A percentile compares a stretch with the other conserved stretches of the same genome.
These are phyloP conservation scores for Leishmania tropica DNA, from an alignment of 208 protist genomes.

Conservation along the genomic window DNA sequence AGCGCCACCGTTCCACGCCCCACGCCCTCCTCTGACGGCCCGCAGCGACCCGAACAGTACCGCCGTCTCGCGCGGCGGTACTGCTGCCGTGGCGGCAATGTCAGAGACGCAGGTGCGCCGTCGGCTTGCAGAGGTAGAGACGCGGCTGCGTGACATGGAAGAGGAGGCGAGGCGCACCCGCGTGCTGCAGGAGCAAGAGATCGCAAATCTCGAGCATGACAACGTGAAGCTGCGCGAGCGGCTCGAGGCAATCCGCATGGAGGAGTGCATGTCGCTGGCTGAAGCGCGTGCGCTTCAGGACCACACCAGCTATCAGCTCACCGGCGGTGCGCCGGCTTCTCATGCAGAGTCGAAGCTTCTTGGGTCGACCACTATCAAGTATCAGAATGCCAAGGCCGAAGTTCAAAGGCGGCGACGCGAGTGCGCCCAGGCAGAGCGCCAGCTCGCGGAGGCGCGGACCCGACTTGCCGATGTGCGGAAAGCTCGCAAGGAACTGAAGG, in stretches of 20 bases:
- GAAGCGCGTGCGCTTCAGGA: slow-evolving; percentile 23
- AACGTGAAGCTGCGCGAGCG: slow-evolving; percentile 44
- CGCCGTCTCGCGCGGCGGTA: neutral
- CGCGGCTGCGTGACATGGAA: slow-evolving; percentile 74
- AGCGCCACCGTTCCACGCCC: slow-evolving; percentile 6
- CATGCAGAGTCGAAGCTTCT: slow-evolving; percentile 50
- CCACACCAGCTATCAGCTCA: neutral
- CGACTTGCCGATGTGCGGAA: slow-evolving; percentile 37
- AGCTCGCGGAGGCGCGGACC: slow-evolving; percentile 33
- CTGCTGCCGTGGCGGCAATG: neutral
- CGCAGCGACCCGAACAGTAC: slow-evolving; percentile 12
- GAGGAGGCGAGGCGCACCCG: slow-evolving; percentile 60
- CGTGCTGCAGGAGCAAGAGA: slow-evolving; percentile 68
- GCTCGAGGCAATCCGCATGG: slow-evolving; percentile 74
- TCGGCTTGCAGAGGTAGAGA: slow-evolving; percentile 63
- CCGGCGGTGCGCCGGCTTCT: slow-evolving; percentile 3
- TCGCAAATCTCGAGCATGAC: slow-evolving; percentile 63
- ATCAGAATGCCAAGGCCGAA: slow-evolving; percentile 39
- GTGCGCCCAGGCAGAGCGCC: slow-evolving; percentile 47
- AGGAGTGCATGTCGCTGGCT: slow-evolving; percentile 56
- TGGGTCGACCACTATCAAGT: slow-evolving; percentile 54
- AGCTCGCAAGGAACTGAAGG: slow-evolving; percentile 15
- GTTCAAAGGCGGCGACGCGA: slow-evolving; percentile 50
- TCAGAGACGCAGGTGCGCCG: slow-evolving; percentile 55
- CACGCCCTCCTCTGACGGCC: slow-evolving; percentile 9